Conservation (phyloP, 2,329 filamentous ascomycete species). For the Alternaria postmessia region DNA sequence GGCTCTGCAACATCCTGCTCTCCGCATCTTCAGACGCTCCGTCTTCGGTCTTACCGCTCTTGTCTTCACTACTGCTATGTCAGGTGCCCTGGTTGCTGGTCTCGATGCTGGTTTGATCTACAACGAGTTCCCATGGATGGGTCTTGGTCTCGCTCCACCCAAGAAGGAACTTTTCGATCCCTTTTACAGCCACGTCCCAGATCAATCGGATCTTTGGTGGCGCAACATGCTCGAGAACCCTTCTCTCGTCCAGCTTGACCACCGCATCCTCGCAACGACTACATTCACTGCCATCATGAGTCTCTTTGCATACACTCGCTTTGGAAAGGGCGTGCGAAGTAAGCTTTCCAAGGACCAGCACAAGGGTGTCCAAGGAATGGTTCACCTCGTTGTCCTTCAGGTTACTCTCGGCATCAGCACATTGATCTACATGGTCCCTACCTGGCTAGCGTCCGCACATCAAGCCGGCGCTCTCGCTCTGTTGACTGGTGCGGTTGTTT, state of each 20-base stretch:
- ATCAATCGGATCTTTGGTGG: slow-evolving; percentile 89
- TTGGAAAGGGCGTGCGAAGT: slow-evolving; percentile 69
- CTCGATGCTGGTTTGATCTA: slow-evolving; percentile 97
- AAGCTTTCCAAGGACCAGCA: slow-evolving; percentile 66
- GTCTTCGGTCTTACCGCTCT: slow-evolving; percentile 75
- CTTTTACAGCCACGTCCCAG: slow-evolving; percentile 82
- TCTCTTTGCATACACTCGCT: slow-evolving; percentile 82
- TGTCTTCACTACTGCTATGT: slow-evolving; percentile 90
- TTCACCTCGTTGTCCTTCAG: slow-evolving; percentile 84
- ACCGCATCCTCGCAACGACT: slow-evolving; percentile 88
- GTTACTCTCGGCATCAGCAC: slow-evolving; percentile 88
- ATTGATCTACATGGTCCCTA: slow-evolving; percentile 91
- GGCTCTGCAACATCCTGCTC: slow-evolving; percentile 68
- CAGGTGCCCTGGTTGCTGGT: slow-evolving; percentile 90
- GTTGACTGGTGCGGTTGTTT: slow-evolving; percentile 79
- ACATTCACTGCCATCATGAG: slow-evolving; percentile 83
- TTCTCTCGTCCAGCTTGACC: slow-evolving; percentile 92
- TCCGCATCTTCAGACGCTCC: slow-evolving; percentile 76
- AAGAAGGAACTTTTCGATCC: slow-evolving; percentile 81
- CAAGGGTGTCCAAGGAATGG: slow-evolving; percentile 78
- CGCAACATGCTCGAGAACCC: slow-evolving; percentile 98
- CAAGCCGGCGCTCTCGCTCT: slow-evolving; percentile 90
- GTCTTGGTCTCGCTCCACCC: slow-evolving; percentile 80
- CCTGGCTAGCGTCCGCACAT: slow-evolving; percentile 85
- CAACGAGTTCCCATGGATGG: slow-evolving; percentile 98